Base-by-base conservation (phyloP, 768 basidiomycete genomes). In the Boletus vermiculosoides region DNA sequence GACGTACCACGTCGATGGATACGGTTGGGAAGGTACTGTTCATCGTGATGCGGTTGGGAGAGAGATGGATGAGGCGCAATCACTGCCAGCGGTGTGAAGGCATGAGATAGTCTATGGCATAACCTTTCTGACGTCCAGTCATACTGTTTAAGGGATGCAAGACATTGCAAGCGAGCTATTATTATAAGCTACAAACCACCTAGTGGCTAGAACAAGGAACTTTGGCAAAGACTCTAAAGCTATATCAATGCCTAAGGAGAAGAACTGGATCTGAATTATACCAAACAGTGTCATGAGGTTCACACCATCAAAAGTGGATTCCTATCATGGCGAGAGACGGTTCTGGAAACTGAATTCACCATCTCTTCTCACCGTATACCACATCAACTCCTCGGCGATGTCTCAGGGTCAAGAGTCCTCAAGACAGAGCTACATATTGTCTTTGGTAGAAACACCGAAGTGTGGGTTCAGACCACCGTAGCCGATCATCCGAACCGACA, bases 1-100 rank as follows among this genome's bases (percentile, higher is more conserved):
- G 45, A 59, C 71, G 10, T 56, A 71, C 70, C 34, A 71, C 60
- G 49, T 73, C 71, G 49, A 71, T 71, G 20, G 71, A 62, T 25
- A 71, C 68, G 20, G 57, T 71, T 2, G 70, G 71, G 4, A 61
- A 57, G 37, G 66, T 52, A 0, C 59, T 46, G 42, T 66, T 72
- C 71, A 71, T 71, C 57, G 54, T 52, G 53, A 40, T 44, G 18
- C n/a, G 23, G n/a, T 45, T 20, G 28, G 30, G 30, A 48, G 23
- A 50, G 16, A n/a, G 37, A 13, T n/a, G 36, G 6, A 25, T 20
- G 22, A 4, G 18, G 16, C 45, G 46, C n/a, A 36, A 30, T 30
- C 11, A 28, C n/a, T 45, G 34, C 25, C 34, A 54, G 28, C 7
- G 20, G 39, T 44, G 40, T 54, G 33, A 23, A 50, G 25, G n/a